Conservation (phyloP, 139 green algal genomes). For the Chlamydomonas sp. region DNA sequence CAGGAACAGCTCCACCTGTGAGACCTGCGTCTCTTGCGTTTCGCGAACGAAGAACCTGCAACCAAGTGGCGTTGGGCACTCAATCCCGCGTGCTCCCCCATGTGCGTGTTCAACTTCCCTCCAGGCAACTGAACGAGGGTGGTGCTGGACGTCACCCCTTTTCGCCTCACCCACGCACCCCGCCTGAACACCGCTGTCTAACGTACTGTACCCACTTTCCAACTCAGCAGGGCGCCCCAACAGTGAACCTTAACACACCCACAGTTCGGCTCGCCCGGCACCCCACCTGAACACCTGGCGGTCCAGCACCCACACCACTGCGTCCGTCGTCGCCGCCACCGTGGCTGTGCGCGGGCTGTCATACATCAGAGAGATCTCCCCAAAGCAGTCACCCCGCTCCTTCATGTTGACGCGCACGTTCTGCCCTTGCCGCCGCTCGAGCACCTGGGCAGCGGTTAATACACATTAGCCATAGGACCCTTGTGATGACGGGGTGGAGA, state of each 20-base stretch:
- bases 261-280: background rate
- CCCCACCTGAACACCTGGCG: constrained; percentile 78
- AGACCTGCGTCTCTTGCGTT: constrained; percentile 67
- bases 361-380: constrained; percentile 95
- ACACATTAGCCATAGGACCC: no score
- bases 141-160: no score
- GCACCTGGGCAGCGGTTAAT: constrained; percentile 54
- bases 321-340: constrained; percentile 87
- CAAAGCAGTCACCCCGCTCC: constrained; percentile 87
- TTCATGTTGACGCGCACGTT: constrained; percentile 94
- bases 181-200: no score
- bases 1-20: constrained; percentile 91
- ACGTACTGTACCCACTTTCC: no score
- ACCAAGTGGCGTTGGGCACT: background rate
- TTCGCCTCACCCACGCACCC: no score
- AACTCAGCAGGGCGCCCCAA: background rate
- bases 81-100: background rate
- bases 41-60: constrained; percentile 81
- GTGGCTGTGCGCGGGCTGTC: constrained; percentile 85
- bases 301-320: constrained; percentile 92
- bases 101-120: no score
- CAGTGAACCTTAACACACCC: background rate
- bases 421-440: constrained; percentile 84
- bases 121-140: no score
- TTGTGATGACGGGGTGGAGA: no score